phyloP scores from a whole-genome alignment of 2,329 filamentous ascomycete genomes.

The Didymella glomerata region DNA sequence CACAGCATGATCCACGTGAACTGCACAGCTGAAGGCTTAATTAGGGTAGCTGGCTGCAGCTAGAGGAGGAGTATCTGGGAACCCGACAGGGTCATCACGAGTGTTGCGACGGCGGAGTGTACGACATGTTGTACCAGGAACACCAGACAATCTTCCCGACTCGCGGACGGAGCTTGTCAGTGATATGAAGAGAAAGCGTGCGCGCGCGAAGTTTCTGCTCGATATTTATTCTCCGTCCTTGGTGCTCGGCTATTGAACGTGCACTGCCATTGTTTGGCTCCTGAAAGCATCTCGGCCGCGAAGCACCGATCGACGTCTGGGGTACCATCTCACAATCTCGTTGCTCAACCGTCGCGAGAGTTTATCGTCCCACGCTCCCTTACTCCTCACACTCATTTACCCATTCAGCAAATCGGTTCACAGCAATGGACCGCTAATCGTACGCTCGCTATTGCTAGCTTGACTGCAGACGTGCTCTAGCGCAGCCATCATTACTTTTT shows the following conservation, averaged over 20 bases:
- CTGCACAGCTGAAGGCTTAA: constrained; percentile 1
- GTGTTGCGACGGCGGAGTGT: constrained; percentile 20
- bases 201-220: neutral
- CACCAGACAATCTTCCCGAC: constrained; percentile 23
- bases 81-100: constrained; percentile 8
- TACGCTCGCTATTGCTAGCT: constrained; percentile 9
- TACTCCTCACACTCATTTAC: constrained; percentile 11
- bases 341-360: constrained; percentile 17
- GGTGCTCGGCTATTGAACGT: constrained; percentile 17
- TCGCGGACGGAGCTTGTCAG: constrained; percentile 4
- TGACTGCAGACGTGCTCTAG: constrained; percentile 20
- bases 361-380: constrained; percentile 14
- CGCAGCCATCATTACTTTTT: constrained; percentile 23
- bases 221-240: constrained; percentile 18
- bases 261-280: constrained; percentile 11
- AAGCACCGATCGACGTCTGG: constrained; percentile 21
- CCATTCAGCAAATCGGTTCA: neutral
- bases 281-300: constrained; percentile 19
- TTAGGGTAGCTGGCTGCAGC: constrained; percentile 8
- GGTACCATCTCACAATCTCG: constrained; percentile 22
- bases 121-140: constrained; percentile 26
- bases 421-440: constrained; percentile 24
- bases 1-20: constrained; percentile 14
- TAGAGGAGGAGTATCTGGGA: neutral
- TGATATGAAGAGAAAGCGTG: neutral